Conservation (phyloP, 2,329 filamentous ascomycete genomes). For the Fusarium dimerum region DNA sequence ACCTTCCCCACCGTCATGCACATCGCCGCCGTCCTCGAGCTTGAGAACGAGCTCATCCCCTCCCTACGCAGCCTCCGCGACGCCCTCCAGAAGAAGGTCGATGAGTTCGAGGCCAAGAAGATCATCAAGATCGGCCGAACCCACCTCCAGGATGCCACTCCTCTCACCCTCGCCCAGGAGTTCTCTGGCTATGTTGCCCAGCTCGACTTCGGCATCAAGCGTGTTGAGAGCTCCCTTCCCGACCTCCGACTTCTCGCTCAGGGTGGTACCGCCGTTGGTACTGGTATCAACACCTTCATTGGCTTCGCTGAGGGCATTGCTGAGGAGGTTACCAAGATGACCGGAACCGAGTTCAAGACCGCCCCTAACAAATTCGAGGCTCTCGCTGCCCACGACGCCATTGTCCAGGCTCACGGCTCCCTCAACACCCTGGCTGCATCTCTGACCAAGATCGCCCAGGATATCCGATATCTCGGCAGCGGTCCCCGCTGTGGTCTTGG, state of each 20-base stretch:
- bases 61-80: slow-evolving; percentile 78
- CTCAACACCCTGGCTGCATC: slow-evolving; percentile 91
- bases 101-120: slow-evolving; percentile 78
- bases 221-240: slow-evolving; percentile 79
- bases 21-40: slow-evolving; percentile 93
- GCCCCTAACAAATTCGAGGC: slow-evolving; percentile 99
- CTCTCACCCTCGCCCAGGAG: slow-evolving; percentile 92
- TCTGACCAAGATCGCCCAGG: slow-evolving; percentile 97
- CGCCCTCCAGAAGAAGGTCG: slow-evolving; percentile 84
- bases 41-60: slow-evolving; percentile 83
- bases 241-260: slow-evolving; percentile 87
- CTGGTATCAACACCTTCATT: slow-evolving; percentile 95
- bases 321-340: slow-evolving; percentile 87
- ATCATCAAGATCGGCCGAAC: slow-evolving; percentile 99
- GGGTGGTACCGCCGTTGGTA: slow-evolving; percentile 95
- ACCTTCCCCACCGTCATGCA: slow-evolving; percentile 99
- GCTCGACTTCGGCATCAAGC: slow-evolving; percentile 86
- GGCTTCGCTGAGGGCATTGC: slow-evolving; percentile 95
- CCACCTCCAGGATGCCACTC: slow-evolving; percentile 95
- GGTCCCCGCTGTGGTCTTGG: slow-evolving; percentile 94
- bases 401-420: slow-evolving; percentile 90
- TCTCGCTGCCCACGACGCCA: slow-evolving; percentile 90
- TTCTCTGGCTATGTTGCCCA: slow-evolving; percentile 97
- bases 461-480: slow-evolving; percentile 94
- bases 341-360: slow-evolving; percentile 89